Base-by-base conservation (phyloP, 2,329 filamentous ascomycete species). In the Graphiopsis chlorocephala region DNA sequence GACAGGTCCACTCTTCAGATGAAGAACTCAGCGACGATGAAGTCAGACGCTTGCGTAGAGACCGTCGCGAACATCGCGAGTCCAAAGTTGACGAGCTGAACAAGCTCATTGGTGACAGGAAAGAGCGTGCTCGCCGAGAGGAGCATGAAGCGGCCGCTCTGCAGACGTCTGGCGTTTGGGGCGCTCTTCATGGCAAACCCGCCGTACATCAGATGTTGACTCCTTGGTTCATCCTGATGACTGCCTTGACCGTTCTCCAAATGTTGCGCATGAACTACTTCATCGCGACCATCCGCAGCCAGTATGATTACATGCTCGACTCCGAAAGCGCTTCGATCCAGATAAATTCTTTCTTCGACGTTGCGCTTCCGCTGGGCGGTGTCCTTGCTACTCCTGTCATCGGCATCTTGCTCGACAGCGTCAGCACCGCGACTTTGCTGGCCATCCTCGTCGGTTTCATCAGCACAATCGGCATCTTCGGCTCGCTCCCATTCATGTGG, bases 311-410 rank as follows among this genome's bases (percentile, higher is more conserved):
- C 72, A 85, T 97, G n/a, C 85, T 97, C 17, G 82, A 82, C 47
- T 87, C 86, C 14, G 80, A 82, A 65, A 75, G 80, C 1, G 82
- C 84, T 64, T 90, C 92, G 0, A 83, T 87, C 15, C 79, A 84
- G 64, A 84, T 96, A 73, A 97, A 96, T 78, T 84, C 89, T 64
- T 89, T 93, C 76, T 97, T 97, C 79, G 93, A 97, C 72, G 78
- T 91, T 31, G 87, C 92, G 23, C 83, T 97, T 2, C 93, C 93
- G 0, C 57, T 95, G 0, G 92, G 92, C 31, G 93, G 93, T 2
- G 85, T 97, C 29, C 71, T 92, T 17, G 88, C 91, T 0, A 91
- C 96, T n/a, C 93, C 93, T 0, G 92, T 97, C 72, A 94, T 96
- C 70, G 93, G 93, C 11, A 73, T 87, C 0, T 80, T 96, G 50